These are phyloP conservation scores for Apodospora peruviana DNA, from an alignment of 495 filamentous ascomycete species.

Conservation along the genomic window DNA sequence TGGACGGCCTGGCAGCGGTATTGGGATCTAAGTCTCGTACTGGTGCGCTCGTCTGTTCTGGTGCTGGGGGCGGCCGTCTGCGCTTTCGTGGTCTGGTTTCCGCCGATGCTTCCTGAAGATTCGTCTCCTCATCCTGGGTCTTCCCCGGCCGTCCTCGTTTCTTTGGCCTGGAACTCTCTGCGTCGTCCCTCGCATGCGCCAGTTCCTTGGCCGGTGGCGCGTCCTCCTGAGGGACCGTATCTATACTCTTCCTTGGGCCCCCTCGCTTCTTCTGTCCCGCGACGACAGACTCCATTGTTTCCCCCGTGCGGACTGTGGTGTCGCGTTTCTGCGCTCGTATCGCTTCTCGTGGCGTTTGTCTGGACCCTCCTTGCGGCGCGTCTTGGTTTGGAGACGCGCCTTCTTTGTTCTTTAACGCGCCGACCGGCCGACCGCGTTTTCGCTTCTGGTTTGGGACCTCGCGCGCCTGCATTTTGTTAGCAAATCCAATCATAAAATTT, in stretches of 20 bases:
- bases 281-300: neutral
- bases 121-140: neutral
- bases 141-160: neutral
- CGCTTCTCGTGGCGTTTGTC: no score
- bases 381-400: constrained; percentile 25
- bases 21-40: no score
- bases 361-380: neutral
- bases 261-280: constrained; percentile 16
- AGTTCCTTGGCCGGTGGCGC: neutral
- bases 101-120: neutral
- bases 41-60: neutral
- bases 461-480: constrained; percentile 23
- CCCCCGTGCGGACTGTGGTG: neutral
- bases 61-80: neutral
- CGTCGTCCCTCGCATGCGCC: neutral
- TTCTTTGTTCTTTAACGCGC: constrained; percentile 30
- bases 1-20: neutral
- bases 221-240: neutral
- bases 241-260: constrained; percentile 10
- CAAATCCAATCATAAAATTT: no score
- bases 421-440: constrained; percentile 34
- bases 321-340: neutral
- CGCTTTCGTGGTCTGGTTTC: constrained; percentile 15
- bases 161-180: constrained; percentile 1
- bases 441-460: constrained; percentile 32